phyloP scores from a whole-genome alignment of 495 filamentous ascomycete species.

The Pyrenula massariospora region DNA sequence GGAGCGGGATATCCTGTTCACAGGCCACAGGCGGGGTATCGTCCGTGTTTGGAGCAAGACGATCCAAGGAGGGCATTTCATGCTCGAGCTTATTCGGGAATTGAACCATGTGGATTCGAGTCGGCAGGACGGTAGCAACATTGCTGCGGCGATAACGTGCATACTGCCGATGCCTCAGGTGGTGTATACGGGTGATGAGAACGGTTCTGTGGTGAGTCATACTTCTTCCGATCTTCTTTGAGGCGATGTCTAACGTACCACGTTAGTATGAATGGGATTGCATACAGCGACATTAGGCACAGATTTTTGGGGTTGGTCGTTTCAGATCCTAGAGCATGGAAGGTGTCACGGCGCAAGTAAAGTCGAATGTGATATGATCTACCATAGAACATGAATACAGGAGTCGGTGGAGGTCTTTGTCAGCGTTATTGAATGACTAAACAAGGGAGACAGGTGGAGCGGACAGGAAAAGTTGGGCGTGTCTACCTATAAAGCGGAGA shows the following conservation, averaged over 20 bases:
- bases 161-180: slow-evolving; percentile 72
- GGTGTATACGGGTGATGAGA: slow-evolving; percentile 90
- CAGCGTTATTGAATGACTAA: too few relatives aligned
- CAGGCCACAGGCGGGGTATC: slow-evolving; percentile 71
- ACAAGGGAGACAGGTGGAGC: too few relatives aligned
- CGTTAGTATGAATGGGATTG: slow-evolving; percentile 79
- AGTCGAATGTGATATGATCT: too few relatives aligned
- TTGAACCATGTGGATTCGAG: slow-evolving; percentile 72
- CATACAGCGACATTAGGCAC: slow-evolving; percentile 43
- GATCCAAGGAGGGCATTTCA: slow-evolving; percentile 38
- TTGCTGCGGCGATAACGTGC: slow-evolving; percentile 73
- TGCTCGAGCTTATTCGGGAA: slow-evolving; percentile 55
- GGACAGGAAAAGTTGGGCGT: too few relatives aligned
- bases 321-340: neutral
- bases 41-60: slow-evolving; percentile 59
- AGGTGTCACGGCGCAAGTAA: too few relatives aligned
- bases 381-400: too few relatives aligned
- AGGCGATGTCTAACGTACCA: slow-evolving; percentile 13
- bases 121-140: slow-evolving; percentile 62
- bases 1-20: slow-evolving; percentile 76
- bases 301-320: neutral
- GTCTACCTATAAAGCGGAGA: too few relatives aligned
- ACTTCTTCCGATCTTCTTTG: slow-evolving; percentile 4
- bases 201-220: slow-evolving; percentile 61
- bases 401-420: too few relatives aligned